Evolutionary conservation across 177 flowering plant species (phyloP), one percentile per base, ranked within the genome.

Genomic region (Telopea speciosissima): DNA sequence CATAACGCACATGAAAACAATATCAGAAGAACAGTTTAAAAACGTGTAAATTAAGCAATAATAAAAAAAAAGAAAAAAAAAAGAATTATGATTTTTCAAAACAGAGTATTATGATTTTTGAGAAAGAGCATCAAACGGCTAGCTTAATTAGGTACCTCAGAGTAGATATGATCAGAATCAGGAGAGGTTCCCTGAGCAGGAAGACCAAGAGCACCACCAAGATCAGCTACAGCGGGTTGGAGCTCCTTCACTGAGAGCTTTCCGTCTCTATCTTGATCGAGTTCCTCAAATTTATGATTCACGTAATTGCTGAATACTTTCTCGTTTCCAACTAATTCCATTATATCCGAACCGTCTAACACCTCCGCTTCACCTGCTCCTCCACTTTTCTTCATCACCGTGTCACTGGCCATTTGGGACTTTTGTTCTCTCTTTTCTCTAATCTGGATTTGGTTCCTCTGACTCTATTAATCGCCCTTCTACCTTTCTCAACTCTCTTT

Each of bases 331-430:
- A 94, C 99, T 85, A 92, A 83, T 87, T 88, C 79, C 87, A 84
- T 92, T 82, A 92, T 87, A 70, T 87, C 85, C 12, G 97, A 88
- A 77, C 98, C 95, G 76, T 94, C 97, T 82, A 94, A 56, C 68
- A 89, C 91, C 84, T 88, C 77, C 21, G 69, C 76, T 26, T 71
- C 79, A 10, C 45, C 72, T 31, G 2, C 33, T 36, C 40, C 9
- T 36, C 70, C 79, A 19, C 79, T 79, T 73, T 79, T 83, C 74
- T 61, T 81, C 81, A 68, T 67, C 19, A n/a, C 12, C 63, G 16
- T 28, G 67, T 11, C 22, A 58, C 61, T 58, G 52, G 74, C 74
- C 70, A 74, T 40, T 2, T 24, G 49, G 14, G 26, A 54, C 67
- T 62, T 52, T 62, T 3, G n/a, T 44, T n/a, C 68, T 24, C 52